A percentile compares a stretch with the other conserved stretches of the same genome.
phyloP scores from a whole-genome alignment of 176 grass and related monocot genomes.

The Bothriochloa decipiens region DNA sequence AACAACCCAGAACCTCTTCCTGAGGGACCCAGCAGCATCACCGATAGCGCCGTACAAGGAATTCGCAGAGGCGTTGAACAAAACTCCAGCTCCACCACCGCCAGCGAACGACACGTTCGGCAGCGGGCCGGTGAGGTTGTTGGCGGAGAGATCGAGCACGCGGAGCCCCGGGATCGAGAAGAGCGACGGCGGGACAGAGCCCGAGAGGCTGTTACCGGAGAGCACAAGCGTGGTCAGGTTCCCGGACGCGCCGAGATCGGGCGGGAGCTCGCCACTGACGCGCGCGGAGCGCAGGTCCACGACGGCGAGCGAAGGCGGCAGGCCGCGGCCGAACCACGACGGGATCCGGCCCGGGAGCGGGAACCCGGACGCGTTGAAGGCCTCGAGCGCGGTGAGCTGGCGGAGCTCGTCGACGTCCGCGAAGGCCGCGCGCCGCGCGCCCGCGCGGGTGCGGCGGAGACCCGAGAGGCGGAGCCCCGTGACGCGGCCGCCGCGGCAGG shows the following conservation, averaged over 20 bases:
- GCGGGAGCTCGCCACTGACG: slow-evolving; percentile 58
- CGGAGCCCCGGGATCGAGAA: slow-evolving; percentile 49
- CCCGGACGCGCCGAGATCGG: slow-evolving; percentile 55
- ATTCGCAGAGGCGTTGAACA: slow-evolving; percentile 77
- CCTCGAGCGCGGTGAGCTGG: slow-evolving; percentile 52
- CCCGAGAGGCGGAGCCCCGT: slow-evolving; percentile 50
- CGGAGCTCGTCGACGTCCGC: slow-evolving; percentile 49
- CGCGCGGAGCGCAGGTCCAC: slow-evolving; percentile 57
- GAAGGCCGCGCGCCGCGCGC: slow-evolving; percentile 46
- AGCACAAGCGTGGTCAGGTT: slow-evolving; percentile 63
- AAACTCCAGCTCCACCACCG: slow-evolving; percentile 5
- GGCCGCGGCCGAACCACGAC: slow-evolving; percentile 60
- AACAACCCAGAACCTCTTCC: slow-evolving; percentile 57
- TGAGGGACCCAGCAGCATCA: slow-evolving; percentile 25
- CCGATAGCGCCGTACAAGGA: slow-evolving; percentile 63
- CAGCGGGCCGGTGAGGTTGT: slow-evolving; percentile 69
- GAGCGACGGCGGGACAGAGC: slow-evolving; percentile 55
- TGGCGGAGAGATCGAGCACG: slow-evolving; percentile 68
- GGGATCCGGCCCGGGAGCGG: slow-evolving; percentile 74
- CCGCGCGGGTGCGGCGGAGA: slow-evolving; percentile 69
- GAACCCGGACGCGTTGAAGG: slow-evolving; percentile 83
- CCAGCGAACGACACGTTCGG: slow-evolving; percentile 1
- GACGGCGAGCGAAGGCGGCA: slow-evolving; percentile 53
- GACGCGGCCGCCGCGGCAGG: slow-evolving; percentile 71
- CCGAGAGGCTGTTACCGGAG: slow-evolving; percentile 59